Conservation (phyloP, 352 stramenopile genomes). For the Phytophthora pinifolia region DNA sequence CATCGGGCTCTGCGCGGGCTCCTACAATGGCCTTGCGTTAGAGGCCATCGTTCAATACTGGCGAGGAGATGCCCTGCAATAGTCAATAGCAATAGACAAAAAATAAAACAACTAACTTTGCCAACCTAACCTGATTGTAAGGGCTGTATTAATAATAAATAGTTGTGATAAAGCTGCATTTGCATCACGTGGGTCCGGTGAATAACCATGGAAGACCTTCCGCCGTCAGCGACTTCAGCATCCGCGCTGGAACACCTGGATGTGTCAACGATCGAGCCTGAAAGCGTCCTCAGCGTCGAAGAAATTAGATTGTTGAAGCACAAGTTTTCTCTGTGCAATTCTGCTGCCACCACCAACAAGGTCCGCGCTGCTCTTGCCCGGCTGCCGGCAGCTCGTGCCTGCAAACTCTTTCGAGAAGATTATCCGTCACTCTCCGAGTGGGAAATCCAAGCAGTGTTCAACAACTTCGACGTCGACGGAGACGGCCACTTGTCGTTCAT, state of each 20-base stretch:
- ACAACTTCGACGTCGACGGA: conserved; percentile 58
- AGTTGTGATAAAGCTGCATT: too few relatives aligned
- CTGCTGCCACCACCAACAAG: conserved; percentile 27
- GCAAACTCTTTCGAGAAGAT: conserved; percentile 64
- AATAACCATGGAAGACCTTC: conserved; percentile 19
- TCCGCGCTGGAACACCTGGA: conserved; percentile 24
- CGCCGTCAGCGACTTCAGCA: conserved; percentile 7
- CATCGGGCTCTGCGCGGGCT: conserved; percentile 69
- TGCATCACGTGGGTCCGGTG: neutral
- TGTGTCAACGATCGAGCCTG: conserved; percentile 34
- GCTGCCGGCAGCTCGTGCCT: conserved; percentile 42
- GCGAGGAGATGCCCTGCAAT: conserved; percentile 14
- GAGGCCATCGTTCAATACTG: conserved; percentile 64
- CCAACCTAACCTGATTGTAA: too few relatives aligned
- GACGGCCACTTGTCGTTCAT: conserved; percentile 55
- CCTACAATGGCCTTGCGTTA: conserved; percentile 75
- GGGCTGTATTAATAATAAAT: too few relatives aligned
- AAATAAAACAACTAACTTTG: too few relatives aligned
- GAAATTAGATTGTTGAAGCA: conserved; percentile 51
- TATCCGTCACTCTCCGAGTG: conserved; percentile 62
- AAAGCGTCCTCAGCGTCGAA: conserved; percentile 45
- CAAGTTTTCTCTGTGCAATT: conserved; percentile 54
- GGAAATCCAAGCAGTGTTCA: conserved; percentile 59
- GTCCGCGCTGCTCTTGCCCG: conserved; percentile 28
- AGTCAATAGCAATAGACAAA: too few relatives aligned